These are phyloP conservation scores for Leishmania lainsoni DNA, from an alignment of 208 protist genomes.

Conservation along the genomic window DNA sequence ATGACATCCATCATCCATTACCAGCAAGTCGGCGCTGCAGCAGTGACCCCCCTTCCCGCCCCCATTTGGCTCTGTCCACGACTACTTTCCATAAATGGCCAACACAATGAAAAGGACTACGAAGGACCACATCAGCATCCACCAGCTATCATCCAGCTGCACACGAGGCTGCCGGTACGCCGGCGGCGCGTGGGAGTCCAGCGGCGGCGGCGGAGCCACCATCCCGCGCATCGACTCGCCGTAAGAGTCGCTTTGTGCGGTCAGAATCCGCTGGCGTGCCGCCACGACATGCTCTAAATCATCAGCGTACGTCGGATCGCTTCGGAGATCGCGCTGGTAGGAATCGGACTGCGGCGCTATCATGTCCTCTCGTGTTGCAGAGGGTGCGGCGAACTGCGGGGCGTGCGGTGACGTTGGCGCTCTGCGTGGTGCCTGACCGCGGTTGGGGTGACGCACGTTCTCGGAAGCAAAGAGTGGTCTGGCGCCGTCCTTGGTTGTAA, in stretches of 20 bases:
- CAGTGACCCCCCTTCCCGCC: not conserved
- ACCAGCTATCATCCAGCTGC: slow-evolving; percentile 45
- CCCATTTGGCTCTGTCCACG: not conserved
- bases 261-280: slow-evolving; percentile 52
- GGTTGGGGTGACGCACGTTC: slow-evolving; percentile 8
- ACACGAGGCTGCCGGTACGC: slow-evolving; percentile 39
- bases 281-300: slow-evolving; percentile 51
- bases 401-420: slow-evolving; percentile 3
- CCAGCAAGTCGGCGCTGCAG: not conserved
- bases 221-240: slow-evolving; percentile 54
- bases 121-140: slow-evolving; percentile 49
- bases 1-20: not conserved
- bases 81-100: slow-evolving; percentile 50
- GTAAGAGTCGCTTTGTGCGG: slow-evolving; percentile 59
- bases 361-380: slow-evolving; percentile 8
- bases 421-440: not conserved
- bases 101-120: slow-evolving; percentile 35
- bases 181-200: slow-evolving; percentile 25
- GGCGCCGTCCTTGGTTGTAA: slow-evolving; percentile 43
- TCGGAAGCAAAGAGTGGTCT: slow-evolving; percentile 35
- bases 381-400: slow-evolving; percentile 8
- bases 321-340: slow-evolving; percentile 49
- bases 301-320: slow-evolving; percentile 42
- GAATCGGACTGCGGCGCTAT: slow-evolving; percentile 22
- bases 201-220: slow-evolving; percentile 60